Evolutionary conservation across 163 green algal genomes (phyloP), one percentile per base, ranked within the genome.

Genomic region (Scenedesmus sp.): DNA sequence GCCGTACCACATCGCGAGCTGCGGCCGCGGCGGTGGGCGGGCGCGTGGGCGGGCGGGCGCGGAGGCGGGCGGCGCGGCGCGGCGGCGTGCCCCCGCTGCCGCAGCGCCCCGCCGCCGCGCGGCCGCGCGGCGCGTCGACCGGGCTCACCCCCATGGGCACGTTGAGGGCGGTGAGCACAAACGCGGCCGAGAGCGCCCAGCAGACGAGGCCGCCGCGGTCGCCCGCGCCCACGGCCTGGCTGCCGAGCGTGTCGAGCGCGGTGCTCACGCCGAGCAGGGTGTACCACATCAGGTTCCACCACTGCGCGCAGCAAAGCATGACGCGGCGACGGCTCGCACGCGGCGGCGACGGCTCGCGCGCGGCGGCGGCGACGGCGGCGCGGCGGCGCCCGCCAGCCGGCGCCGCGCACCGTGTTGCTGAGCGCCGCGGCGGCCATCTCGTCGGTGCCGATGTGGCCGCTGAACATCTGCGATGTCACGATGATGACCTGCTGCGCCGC

Each of bases 231-330:
- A 87, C 87, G 11, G 89, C 87, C 70, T 93, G 89, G 42, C 77
- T 87, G 60, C 79, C 88, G 15, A 89, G 64, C 0, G 87, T 93
- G 69, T 93, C 89, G 6, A 91, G 70, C 2, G 87, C 89, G 0
- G 82, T 90, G 54, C 75, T 77, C 2, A 86, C 81, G 6, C 88
- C 87, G 31, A 88, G 58, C 36, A 87, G 62, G 47, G 87, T 83
- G 63, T 79, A 86, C 83, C 75, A 85, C 33, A 77, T 54, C n/a
- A 87, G 42, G 48, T 85, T 87, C 70, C 80, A 87, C 48, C 72
- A 85, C 82, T 87, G 82, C 58, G 18, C 3, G 22, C 58, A 66
- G 10, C 54, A 69, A 56, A 22, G 42, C 2, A 56, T 26, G 42
- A 1, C 14, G 22, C 42, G 17, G 39, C 9, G n/a, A 36, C 14